phyloP scores from a whole-genome alignment of 2,329 filamentous ascomycete genomes.

The Diplodia seriata region DNA sequence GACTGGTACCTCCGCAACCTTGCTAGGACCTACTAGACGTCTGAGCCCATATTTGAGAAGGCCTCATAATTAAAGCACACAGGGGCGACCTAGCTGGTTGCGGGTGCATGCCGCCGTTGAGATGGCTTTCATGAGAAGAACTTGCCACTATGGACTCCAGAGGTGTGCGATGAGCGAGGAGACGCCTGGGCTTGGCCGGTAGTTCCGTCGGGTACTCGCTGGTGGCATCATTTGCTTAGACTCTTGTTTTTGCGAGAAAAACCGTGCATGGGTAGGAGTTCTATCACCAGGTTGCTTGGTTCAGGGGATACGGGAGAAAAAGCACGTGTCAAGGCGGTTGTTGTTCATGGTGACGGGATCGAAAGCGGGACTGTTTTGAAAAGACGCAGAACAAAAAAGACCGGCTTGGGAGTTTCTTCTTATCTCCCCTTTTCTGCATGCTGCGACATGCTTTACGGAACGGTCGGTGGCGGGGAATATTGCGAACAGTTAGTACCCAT shows the following conservation, averaged over 20 bases:
- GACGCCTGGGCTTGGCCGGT: background rate
- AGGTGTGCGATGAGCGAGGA: background rate
- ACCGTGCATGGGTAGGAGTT: constrained; percentile 23
- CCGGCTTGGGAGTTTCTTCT: background rate
- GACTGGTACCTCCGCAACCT: constrained; percentile 99
- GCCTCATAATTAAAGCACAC: constrained; percentile 1
- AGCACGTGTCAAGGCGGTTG: background rate
- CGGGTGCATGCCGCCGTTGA: background rate
- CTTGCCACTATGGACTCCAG: constrained; percentile 6
- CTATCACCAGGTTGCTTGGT: constrained; percentile 9
- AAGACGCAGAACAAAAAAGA: background rate
- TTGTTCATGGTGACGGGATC: background rate
- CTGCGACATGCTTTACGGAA: background rate
- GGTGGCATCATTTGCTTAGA: constrained; percentile 7
- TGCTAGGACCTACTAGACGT: constrained; percentile 82
- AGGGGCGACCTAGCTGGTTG: background rate
- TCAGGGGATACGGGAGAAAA: background rate
- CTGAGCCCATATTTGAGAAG: background rate
- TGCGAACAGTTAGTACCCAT: constrained; percentile 9
- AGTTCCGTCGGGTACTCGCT: background rate
- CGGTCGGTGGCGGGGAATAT: background rate
- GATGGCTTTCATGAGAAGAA: background rate
- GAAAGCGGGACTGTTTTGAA: background rate
- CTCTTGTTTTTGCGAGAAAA: background rate
- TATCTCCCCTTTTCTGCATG: background rate